A percentile compares a stretch with the other conserved stretches of the same genome.
phyloP scores from a whole-genome alignment of 352 stramenopile genomes.

The Peronosclerospora sorghi region DNA sequence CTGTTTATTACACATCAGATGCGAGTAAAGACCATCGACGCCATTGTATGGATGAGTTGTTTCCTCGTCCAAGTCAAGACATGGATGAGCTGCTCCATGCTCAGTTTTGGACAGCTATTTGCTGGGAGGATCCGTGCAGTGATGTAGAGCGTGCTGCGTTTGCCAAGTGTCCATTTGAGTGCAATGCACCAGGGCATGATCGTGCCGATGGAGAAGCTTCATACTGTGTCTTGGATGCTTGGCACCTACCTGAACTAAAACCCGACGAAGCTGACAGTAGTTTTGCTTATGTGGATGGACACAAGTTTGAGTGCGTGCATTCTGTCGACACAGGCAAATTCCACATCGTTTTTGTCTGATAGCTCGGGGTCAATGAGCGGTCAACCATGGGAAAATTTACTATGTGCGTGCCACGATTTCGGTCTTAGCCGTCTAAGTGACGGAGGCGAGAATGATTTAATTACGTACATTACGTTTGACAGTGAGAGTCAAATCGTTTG shows the following conservation, averaged over 20 bases:
- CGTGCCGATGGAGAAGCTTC: slow-evolving; percentile 8
- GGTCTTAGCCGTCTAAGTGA: slow-evolving; percentile 9
- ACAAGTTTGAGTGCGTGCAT: no score
- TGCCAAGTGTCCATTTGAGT: slow-evolving; percentile 23
- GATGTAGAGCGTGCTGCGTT: slow-evolving; percentile 21
- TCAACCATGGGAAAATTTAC: slow-evolving; percentile 16
- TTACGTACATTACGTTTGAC: no score
- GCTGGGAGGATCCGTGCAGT: slow-evolving; percentile 29
- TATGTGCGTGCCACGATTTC: slow-evolving; percentile 18
- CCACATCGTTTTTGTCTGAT: slow-evolving; percentile 33
- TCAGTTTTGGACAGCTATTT: slow-evolving; percentile 25
- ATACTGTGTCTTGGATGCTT: slow-evolving; percentile 22
- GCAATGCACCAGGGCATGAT: slow-evolving; percentile 23
- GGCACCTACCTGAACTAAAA: slow-evolving; percentile 30
- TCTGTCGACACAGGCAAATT: no score
- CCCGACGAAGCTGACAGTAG: slow-evolving; percentile 23
- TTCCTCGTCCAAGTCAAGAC: slow-evolving; percentile 3
- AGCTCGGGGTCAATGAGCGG: slow-evolving; percentile 29
- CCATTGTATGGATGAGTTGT: no score
- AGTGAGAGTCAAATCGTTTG: slow-evolving; percentile 6
- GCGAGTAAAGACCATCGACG: slow-evolving; percentile 16
- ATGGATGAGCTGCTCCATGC: slow-evolving; percentile 35
- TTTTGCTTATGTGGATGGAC: no score
- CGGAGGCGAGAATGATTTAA: no score
- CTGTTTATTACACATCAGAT: slow-evolving; percentile 13